These are phyloP conservation scores for Stemphylium vesicarium DNA, from an alignment of 2,329 filamentous ascomycete species.

Conservation along the genomic window DNA sequence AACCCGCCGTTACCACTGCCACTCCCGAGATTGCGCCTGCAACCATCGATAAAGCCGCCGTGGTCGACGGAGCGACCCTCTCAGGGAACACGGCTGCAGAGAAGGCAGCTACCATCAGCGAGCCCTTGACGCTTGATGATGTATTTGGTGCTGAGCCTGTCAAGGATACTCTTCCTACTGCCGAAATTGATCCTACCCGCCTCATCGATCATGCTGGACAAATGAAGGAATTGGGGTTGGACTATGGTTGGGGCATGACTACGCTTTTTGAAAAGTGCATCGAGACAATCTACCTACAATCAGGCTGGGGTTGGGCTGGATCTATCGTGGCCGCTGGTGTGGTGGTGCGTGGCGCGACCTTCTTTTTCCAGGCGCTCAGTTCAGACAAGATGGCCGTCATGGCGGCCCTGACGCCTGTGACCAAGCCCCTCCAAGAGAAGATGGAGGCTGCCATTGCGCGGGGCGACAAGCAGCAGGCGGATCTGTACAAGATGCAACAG, in stretches of 20 bases:
- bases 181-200: slow-evolving; percentile 53
- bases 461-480: slow-evolving; percentile 53
- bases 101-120: slow-evolving; percentile 8
- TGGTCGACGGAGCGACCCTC: slow-evolving; percentile 33
- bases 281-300: slow-evolving; percentile 81
- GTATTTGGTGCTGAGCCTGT: slow-evolving; percentile 24
- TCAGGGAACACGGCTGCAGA: slow-evolving; percentile 12
- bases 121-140: slow-evolving; percentile 29
- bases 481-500: slow-evolving; percentile 56
- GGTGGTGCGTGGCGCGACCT: slow-evolving; percentile 67
- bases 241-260: slow-evolving; percentile 85
- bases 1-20: slow-evolving; percentile 36
- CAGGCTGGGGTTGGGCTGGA: slow-evolving; percentile 81
- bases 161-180: slow-evolving; percentile 20
- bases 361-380: slow-evolving; percentile 65
- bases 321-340: slow-evolving; percentile 72
- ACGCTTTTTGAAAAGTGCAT: slow-evolving; percentile 74
- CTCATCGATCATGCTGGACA: slow-evolving; percentile 82
- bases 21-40: slow-evolving; percentile 47
- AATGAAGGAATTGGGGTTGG: slow-evolving; percentile 79
- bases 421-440: slow-evolving; percentile 62
- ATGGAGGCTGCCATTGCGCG: slow-evolving; percentile 55
- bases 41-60: slow-evolving; percentile 39
- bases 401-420: slow-evolving; percentile 64
- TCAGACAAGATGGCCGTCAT: slow-evolving; percentile 69